Base-by-base conservation (phyloP, 2,329 filamentous ascomycete species). In the Aureobasidium subglaciale region DNA sequence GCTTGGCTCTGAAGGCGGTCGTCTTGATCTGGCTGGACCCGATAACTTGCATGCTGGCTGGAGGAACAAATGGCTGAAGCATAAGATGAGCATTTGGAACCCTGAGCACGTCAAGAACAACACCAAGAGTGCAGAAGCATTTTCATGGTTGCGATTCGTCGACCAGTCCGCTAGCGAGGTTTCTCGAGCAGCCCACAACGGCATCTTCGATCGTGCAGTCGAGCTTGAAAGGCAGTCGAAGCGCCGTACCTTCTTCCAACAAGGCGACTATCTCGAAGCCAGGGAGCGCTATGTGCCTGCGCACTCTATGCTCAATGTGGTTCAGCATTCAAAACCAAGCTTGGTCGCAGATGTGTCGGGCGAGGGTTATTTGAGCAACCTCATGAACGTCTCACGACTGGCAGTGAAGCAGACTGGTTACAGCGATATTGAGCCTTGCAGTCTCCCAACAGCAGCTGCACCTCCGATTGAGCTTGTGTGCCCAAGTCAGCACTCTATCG, bases 31-130 rank as follows among this genome's bases (percentile, higher is more conserved):
- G 66, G 75, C 90, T 10, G 85, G 91, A 5, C 77, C 79, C 2
- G 82, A 86, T 60, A 97, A 96, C 64, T 67, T 75, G 3, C 80
- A 75, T 59, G 90, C 88, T 43, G 92, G 92, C 3, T 96, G 93
- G 80, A 81, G 82, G 57, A 84, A 81, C 63, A 88, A 86, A 68
- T 90, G 87, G 61, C 72, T 97, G 20, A 74, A 82, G 29, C 85
- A 95, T 62, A 73, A 95, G 71, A 85, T 97, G 84, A 96, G 95
- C 66, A 85, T 99, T 52, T 99, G 89, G 85, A 83, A 84, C 1
- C 86, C 89, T 0, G 85, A 92, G 48, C 83, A 96, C 63, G 80
- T 96, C 40, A 78, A 79, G 11, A 74, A 82, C 45, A 89, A 83
- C 61, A 71, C 79, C 10, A 75, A 78, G 20, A 78, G 80, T 1